Percentiles rank a stretch among this genome's conserved stretches.
phyloP scores from a whole-genome alignment of 495 filamentous ascomycete genomes.

The Aspergillus kassunensis region DNA sequence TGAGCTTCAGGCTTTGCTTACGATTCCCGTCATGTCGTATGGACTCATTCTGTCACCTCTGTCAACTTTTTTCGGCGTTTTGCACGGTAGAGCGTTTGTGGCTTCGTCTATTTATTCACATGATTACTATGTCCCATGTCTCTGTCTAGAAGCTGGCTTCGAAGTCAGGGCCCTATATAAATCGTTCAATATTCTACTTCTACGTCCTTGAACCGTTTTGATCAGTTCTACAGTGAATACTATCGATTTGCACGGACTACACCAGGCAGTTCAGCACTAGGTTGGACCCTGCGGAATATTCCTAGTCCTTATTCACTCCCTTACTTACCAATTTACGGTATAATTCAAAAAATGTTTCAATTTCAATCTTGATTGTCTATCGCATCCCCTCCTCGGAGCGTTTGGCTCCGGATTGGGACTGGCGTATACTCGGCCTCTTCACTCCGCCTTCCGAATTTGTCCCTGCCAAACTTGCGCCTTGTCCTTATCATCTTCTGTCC shows the following conservation, averaged over 20 bases:
- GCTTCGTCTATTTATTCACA: not conserved
- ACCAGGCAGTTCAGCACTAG: no score
- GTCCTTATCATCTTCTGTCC: conserved; percentile 9
- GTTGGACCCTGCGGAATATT: no score
- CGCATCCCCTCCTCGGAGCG: no score
- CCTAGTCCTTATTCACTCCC: no score
- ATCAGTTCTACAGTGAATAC: not conserved
- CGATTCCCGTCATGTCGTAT: not conserved
- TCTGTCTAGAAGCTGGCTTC: conserved; percentile 16
- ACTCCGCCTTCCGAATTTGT: conserved; percentile 4
- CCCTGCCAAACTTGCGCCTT: conserved; percentile 15
- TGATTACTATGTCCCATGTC: not conserved
- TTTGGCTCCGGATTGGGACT: conserved; percentile 13
- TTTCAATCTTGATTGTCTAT: no score
- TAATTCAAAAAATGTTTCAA: no score
- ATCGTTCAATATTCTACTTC: not conserved
- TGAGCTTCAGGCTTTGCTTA: conserved; percentile 32
- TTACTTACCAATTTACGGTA: no score
- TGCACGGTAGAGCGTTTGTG: conserved; percentile 13
- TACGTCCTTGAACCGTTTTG: not conserved
- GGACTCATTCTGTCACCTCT: no score
- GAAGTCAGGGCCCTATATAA: not conserved
- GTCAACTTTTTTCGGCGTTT: conserved; percentile 14
- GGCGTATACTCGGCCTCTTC: conserved; percentile 9
- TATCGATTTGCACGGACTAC: no score